Evolutionary conservation across 805 yeast genomes (phyloP), one percentile per base, ranked within the genome.

Genomic region (Cyberlindnera mrakii): DNA sequence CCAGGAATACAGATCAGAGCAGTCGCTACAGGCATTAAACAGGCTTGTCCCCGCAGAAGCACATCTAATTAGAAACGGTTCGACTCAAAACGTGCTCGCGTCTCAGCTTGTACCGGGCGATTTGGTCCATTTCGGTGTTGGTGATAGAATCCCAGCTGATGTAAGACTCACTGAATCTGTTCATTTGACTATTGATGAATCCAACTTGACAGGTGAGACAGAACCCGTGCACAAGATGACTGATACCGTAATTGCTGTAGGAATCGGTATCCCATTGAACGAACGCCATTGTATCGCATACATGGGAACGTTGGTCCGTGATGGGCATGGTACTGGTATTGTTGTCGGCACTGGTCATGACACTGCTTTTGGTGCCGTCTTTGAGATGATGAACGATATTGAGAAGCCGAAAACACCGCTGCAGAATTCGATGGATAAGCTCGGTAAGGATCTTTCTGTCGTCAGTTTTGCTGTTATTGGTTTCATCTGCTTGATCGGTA

Each of bases 341-440:
- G 99, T 93, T 14, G 77, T 93, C 30, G 96, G 91, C 11, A 93
- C 96, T 2, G 95, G 95, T 32, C 70, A 76, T 32, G 78, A 82
- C 51, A 91, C 99, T 3, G 96, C 95, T 39, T 89, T 93, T 65
- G 99, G 99, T 40, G 72, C 83, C 37, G 97, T 93, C 14, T 93
- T 89, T 59, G 90, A 85, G 53, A 89, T 93, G 96, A 88, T 93
- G 95, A 76, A 83, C 31, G 83, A 80, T 40, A 93, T 93, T 52
- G 96, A 89, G 63, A 93, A 93, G 65, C 99, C 99, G 41, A 93
- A 93, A 66, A 93, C 99, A 15, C 99, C 99, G 3, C 71, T 93
- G 52, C 99, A 93, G 67, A 75, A 79, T 47, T 83, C 96, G 9
- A 93, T 93, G 99, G 98, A 90, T 61, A 83, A 85, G 59, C 72